Evolutionary conservation across 331 rosid species (phyloP).

Genomic region (Pyrus hybrid): DNA sequence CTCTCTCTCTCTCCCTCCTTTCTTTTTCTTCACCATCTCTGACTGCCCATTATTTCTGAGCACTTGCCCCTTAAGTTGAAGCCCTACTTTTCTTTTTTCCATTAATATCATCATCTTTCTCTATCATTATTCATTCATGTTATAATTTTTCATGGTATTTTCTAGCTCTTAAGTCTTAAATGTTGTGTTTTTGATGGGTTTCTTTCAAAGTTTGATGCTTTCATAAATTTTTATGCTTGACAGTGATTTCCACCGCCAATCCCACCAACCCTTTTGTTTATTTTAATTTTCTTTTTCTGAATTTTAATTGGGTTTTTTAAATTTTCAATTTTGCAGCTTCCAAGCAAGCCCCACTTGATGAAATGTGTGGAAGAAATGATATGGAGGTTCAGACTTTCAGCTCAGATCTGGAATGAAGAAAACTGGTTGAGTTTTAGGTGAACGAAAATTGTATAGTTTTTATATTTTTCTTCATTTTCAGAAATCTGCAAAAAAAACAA

Average conservation of each 20-base stretch:
- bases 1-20: not conserved
- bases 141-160: not conserved
- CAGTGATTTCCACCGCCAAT: constrained; percentile 7
- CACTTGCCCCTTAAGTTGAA: not conserved
- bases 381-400: not conserved
- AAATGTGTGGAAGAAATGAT: not conserved
- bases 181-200: not conserved
- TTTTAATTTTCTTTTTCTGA: not conserved
- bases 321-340: not conserved
- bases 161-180: not conserved
- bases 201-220: not conserved
- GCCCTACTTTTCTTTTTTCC: not conserved
- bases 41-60: not conserved
- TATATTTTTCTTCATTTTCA: not conserved
- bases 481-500: not conserved
- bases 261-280: not conserved
- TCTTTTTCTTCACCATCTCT: not conserved
- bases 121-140: not conserved
- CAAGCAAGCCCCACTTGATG: not conserved
- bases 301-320: not conserved
- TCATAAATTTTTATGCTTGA: not conserved
- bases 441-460: not conserved
- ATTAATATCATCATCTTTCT: not conserved
- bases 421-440: not conserved
- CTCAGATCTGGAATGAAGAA: constrained; percentile 8